Percentiles rank a stretch among this genome's conserved stretches.
Conservation (phyloP, 202 grass and related monocot species). For the Miscanthus sacchariflorus region DNA sequence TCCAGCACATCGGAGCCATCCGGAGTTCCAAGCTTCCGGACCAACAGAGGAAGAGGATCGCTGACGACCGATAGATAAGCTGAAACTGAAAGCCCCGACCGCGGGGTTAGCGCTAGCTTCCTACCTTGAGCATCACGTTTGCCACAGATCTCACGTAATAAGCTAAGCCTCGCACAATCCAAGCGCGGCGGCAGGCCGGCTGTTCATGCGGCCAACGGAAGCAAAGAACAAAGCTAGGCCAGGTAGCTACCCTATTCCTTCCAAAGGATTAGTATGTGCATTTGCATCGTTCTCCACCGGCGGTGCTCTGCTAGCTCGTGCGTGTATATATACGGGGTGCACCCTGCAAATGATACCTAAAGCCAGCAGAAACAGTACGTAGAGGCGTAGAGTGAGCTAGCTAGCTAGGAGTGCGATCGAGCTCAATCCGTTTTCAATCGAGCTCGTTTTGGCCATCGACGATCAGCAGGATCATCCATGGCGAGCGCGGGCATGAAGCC, state of each 20-base stretch:
- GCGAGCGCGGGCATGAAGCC: conserved; percentile 61
- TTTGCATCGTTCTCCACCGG: not conserved
- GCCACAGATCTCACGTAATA: conserved; percentile 47
- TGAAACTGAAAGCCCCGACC: not conserved
- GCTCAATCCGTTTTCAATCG: not conserved
- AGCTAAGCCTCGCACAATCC: not conserved
- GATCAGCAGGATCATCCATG: conserved; percentile 38
- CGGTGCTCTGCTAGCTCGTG: not conserved
- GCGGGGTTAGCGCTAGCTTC: not conserved
- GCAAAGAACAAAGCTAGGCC: conserved; percentile 75
- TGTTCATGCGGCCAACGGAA: conserved; percentile 50
- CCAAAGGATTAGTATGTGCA: too few relatives aligned
- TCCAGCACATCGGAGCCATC: conserved; percentile 14
- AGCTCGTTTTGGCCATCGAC: not conserved
- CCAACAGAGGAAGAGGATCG: conserved; percentile 40
- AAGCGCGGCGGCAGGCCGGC: not conserved
- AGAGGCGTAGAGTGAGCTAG: not conserved
- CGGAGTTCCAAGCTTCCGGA: conserved; percentile 30
- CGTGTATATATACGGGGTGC: conserved; percentile 35
- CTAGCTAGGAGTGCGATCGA: not conserved
- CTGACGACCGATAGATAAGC: not conserved
- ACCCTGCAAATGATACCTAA: not conserved
- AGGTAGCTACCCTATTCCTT: not conserved
- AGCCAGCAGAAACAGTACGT: not conserved
- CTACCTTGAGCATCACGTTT: conserved; percentile 65